Evolutionary conservation across 2,329 filamentous ascomycete genomes (phyloP).

Genomic region (Exutisphaerella laricina): DNA sequence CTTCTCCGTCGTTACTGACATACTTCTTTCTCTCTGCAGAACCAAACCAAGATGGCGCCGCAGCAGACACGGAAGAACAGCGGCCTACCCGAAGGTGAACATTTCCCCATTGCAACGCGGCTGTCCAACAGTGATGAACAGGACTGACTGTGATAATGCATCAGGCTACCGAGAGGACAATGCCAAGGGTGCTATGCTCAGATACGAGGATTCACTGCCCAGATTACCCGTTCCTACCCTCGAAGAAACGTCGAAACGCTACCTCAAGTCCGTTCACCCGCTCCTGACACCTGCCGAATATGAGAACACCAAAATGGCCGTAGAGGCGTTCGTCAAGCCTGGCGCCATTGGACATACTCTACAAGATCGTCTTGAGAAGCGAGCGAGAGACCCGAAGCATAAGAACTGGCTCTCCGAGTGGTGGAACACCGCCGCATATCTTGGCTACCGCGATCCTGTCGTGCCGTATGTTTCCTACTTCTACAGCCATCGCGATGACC

Average conservation of each 20-base stretch:
- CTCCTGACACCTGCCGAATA: conserved; percentile 65
- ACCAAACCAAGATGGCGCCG: conserved; percentile 28
- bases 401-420: conserved; percentile 97
- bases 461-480: conserved; percentile 99
- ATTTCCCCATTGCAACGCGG: neutral
- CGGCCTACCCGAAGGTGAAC: conserved; percentile 43
- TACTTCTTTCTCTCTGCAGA: conserved; percentile 9
- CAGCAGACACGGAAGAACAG: conserved; percentile 40
- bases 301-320: conserved; percentile 70
- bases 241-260: conserved; percentile 73
- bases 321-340: conserved; percentile 83
- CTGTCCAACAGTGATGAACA: neutral
- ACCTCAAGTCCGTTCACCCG: conserved; percentile 73
- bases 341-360: conserved; percentile 75
- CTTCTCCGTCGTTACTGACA: conserved; percentile 8
- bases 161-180: conserved; percentile 73
- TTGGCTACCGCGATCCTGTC: conserved; percentile 88
- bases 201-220: conserved; percentile 81
- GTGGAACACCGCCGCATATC: conserved; percentile 96
- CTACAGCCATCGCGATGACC: conserved; percentile 95
- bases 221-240: conserved; percentile 73
- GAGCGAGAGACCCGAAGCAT: conserved; percentile 69
- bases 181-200: conserved; percentile 72
- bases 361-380: conserved; percentile 79
- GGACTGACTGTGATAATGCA: neutral